Evolutionary conservation across 305 asterid species (phyloP), one percentile per base, ranked within the genome.

Genomic region (Lippia alba): DNA sequence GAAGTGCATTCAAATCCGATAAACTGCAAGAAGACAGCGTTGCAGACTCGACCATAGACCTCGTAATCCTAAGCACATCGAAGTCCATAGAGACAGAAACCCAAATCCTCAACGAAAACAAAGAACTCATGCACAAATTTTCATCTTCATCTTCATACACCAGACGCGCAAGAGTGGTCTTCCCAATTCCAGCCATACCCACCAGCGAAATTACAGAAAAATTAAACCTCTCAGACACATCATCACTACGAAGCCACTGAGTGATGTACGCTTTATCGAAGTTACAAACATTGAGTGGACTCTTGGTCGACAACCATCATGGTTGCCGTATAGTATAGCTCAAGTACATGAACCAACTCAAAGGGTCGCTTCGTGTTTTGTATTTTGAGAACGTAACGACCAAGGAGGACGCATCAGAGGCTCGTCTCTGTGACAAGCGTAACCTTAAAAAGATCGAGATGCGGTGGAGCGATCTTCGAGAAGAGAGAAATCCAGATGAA

Each of bases 141-240:
- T n/a, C 41, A 11, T 33, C 17, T 15, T 46, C 20, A 4, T 64
- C 58, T 16, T 72, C 17, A 49, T 62, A 72, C 40, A 24, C 71
- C 17, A 72, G 53, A 33, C 34, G 70, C 1, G 51, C 14, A 45
- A 45, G 51, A 3, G 51, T 8, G 14, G 51, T 45, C 70, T 71
- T 71, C 64, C 76, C 71, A 2, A 64, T 44, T 11, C 71, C 71
- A 45, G 66, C 76, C 70, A 72, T 72, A 17, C 70, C 76, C 20
- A 54, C 71, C 2, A 64, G 19, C 2, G 76, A 36, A 51, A 72
- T 56, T 12, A 64, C 40, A 7, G 49, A 56, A 2, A 63, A 34
- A 15, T 50, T 50, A 7, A 50, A 34, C 50, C 12, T 36, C 17
- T 32, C 19, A 24, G 30, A 12, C 49, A 36, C n/a, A 19, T 53